A percentile compares a stretch with the other conserved stretches of the same genome.
phyloP scores from a whole-genome alignment of 2,329 filamentous ascomycete genomes.

The Cephalotrichum gorgonifer region DNA sequence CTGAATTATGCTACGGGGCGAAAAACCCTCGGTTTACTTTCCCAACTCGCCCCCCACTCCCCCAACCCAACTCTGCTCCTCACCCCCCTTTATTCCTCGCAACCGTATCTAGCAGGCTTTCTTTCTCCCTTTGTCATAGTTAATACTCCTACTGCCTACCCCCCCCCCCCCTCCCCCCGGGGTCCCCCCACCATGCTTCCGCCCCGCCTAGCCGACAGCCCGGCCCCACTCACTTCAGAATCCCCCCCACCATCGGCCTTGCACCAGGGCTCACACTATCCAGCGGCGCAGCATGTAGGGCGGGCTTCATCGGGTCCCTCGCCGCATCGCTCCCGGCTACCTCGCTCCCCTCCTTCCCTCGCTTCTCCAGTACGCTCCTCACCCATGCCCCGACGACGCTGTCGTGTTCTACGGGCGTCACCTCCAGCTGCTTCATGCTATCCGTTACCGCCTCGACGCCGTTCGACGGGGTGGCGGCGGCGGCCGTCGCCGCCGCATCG shows the following conservation, averaged over 20 bases:
- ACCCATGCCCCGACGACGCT: slow-evolving; percentile 85
- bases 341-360: slow-evolving; percentile 40
- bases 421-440: slow-evolving; percentile 4
- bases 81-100: too few relatives aligned
- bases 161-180: too few relatives aligned
- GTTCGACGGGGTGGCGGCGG: not conserved
- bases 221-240: not conserved
- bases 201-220: too few relatives aligned
- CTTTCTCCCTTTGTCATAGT: too few relatives aligned
- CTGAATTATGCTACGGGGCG: too few relatives aligned
- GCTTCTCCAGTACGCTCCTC: slow-evolving; percentile 55
- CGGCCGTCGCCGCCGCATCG: not conserved
- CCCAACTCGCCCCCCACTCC: too few relatives aligned
- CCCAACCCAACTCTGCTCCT: too few relatives aligned
- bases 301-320: slow-evolving; percentile 50
- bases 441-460: not conserved
- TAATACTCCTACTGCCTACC: too few relatives aligned
- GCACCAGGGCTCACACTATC: slow-evolving; percentile 54
- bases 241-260: slow-evolving; percentile 20
- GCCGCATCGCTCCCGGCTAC: slow-evolving; percentile 21
- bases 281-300: slow-evolving; percentile 77
- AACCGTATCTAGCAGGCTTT: too few relatives aligned
- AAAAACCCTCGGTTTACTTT: too few relatives aligned
- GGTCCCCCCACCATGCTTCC: too few relatives aligned
- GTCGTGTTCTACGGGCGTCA: slow-evolving; percentile 47